Evolutionary conservation across 192 early-diverging fungal species (phyloP), one percentile per base, ranked within the genome.

Genomic region (Umbelopsis sp.): DNA sequence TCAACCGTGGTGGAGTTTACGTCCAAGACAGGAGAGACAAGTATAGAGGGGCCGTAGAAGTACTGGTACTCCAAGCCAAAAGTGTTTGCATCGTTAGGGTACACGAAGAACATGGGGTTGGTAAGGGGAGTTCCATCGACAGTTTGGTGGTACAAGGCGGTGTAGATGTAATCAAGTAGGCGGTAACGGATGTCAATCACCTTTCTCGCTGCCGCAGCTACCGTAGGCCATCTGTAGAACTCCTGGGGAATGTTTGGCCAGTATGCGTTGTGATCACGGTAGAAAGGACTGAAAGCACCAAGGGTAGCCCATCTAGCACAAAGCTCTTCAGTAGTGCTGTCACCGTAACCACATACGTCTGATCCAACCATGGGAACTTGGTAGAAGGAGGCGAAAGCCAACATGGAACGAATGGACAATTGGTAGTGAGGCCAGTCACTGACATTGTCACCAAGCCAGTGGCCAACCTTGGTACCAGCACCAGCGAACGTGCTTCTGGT

Each of bases 341-440:
- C 81, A 24, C 69, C 73, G 72, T 88, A 91, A 6, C 90, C 90
- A 68, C 90, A 88, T 36, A 91, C 86, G 59, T 91, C 90, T 2
- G 90, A 70, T 29, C 90, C 90, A 7, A 87, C 81, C 80, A 90
- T 86, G 2, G 88, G 90, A 29, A 91, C 84, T 14, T 84, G 86
- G 71, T 87, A 91, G n/a, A 91, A 71, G 65, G 65, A 66, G 24
- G 84, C 85, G 77, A 91, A 91, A 44, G 83, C 78, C 26, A 91
- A 74, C 51, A 84, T 71, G 8, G 87, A 85, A 8, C 86, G 69
- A 45, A 90, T 86, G 0, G 88, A 88, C 25, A 80, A 31, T 36
- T 83, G 75, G 66, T 88, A 74, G 65, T 84, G 82, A n/a, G 72
- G 21, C 82, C 82, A 91, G 4, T 82, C 72, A 8, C 87, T 78